Base-by-base conservation (phyloP, 2,329 filamentous ascomycete species). In the Botrytis medusae region DNA sequence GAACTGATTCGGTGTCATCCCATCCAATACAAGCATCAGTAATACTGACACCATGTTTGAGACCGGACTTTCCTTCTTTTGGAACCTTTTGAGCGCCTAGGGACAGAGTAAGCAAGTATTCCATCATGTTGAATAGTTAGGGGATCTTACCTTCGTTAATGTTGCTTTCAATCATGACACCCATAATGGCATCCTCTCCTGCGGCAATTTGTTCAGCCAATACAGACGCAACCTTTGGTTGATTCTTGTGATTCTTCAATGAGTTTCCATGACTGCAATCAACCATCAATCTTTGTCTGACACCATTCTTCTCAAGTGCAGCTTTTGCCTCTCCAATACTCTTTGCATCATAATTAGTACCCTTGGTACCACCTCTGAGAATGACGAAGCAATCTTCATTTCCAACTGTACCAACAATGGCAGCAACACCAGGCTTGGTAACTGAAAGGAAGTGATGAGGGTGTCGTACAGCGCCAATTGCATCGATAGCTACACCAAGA, bases 311-410 rank as follows among this genome's bases (percentile, higher is more conserved):
- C 75, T 85, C 85, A 51, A 99, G 86, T 71, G 93, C 91, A 67
- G 88, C 89, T 85, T 97, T 97, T 34, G 95, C 93, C 78, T 93
- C 92, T 62, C 89, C 88, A 79, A 98, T 93, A 84, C 92, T 96
- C 82, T 91, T 87, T 6, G 92, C 89, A 82, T 97, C 94, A 85
- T 93, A 98, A 86, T 99, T 99, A 76, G 95, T 96, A 75, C 96
- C 96, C 83, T 92, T 93, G 79, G 92, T 97, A 72, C 96, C 96
- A 73, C 96, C 96, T 75, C 96, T 90, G 74, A 98, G 89, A 79
- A 99, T 97, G 72, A 97, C 94, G 83, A 97, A 99, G 86, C 95
- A 97, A 84, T 99, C 95, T 48, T 97, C 93, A 84, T 99, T 99
- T 75, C 96, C 96, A 42, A 91, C 90, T 0, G 96, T 99, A 77